Evolutionary conservation across 495 filamentous ascomycete species (phyloP).

Genomic region (Aspergillus affinis): DNA sequence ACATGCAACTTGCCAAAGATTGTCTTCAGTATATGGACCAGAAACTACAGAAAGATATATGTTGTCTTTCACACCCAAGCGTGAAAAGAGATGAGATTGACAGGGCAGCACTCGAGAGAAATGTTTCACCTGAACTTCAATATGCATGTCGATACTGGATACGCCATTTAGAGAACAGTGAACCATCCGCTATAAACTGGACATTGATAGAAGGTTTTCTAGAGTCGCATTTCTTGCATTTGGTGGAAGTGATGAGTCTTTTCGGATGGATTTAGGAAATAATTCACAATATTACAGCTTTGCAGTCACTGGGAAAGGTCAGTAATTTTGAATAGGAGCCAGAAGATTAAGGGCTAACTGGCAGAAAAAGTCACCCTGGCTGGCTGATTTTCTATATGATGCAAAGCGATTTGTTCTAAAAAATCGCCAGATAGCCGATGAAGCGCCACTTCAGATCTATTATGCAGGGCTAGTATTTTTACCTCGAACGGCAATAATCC

Average conservation of each 20-base stretch:
- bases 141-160: constrained; percentile 44
- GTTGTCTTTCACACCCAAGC: constrained; percentile 26
- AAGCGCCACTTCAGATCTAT: constrained; percentile 9
- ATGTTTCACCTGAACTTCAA: constrained; percentile 27
- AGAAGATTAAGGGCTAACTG: too few species aligned
- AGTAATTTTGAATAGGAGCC: too few species aligned
- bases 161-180: constrained; percentile 38
- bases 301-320: too few species aligned
- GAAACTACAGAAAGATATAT: constrained; percentile 37
- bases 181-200: constrained; percentile 16
- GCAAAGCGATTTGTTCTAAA: constrained; percentile 30
- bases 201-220: constrained; percentile 41
- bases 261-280: constrained; percentile 29
- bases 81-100: constrained; percentile 21
- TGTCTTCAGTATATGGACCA: constrained; percentile 33
- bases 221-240: constrained; percentile 42
- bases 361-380: too few species aligned
- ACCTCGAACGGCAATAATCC: neutral
- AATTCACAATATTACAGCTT: too few species aligned
- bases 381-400: constrained; percentile 27
- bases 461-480: constrained; percentile 23
- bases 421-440: constrained; percentile 30
- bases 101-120: constrained; percentile 11
- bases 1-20: neutral
- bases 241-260: constrained; percentile 44